Evolutionary conservation across 78 protist genomes (phyloP).

Genomic region (Dictyostelium discoideum): DNA sequence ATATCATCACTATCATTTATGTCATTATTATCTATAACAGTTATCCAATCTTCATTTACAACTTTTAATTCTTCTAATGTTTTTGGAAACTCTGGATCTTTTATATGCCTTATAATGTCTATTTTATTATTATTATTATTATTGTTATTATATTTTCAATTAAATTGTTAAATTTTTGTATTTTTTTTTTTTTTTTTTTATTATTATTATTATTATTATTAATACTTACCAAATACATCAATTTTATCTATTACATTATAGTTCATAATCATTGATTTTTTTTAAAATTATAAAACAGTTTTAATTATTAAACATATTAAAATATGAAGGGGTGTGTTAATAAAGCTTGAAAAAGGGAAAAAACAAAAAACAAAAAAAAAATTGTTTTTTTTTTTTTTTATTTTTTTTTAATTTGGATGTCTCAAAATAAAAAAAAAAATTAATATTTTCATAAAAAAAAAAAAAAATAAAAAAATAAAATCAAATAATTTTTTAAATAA

Average conservation of each 20-base stretch:
- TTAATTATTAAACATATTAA: neutral
- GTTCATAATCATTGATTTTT: neutral
- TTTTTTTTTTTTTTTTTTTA: neutral
- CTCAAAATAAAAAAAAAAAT: no score
- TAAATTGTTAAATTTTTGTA: neutral
- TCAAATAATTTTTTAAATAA: no score
- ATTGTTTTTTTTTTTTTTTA: no score
- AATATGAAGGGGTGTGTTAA: neutral
- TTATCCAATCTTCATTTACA: slow-evolving; percentile 49
- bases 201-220: neutral
- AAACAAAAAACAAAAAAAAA: no score
- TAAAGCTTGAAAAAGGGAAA: no score
- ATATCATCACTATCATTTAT: no score
- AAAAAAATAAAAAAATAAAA: no score
- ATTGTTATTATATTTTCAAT: no score
- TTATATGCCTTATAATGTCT: slow-evolving; percentile 13
- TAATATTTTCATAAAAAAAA: no score
- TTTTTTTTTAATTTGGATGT: no score
- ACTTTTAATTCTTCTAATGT: slow-evolving; percentile 82
- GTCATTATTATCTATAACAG: slow-evolving; percentile 16
- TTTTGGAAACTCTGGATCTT: slow-evolving; percentile 80
- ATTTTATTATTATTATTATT: neutral
- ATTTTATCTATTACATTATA: slow-evolving; percentile 7
- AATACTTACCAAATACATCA: slow-evolving; percentile 2
- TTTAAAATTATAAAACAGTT: neutral